Evolutionary conservation across 2,329 filamentous ascomycete species (phyloP).

Genomic region (Fonsecaea erecta): DNA sequence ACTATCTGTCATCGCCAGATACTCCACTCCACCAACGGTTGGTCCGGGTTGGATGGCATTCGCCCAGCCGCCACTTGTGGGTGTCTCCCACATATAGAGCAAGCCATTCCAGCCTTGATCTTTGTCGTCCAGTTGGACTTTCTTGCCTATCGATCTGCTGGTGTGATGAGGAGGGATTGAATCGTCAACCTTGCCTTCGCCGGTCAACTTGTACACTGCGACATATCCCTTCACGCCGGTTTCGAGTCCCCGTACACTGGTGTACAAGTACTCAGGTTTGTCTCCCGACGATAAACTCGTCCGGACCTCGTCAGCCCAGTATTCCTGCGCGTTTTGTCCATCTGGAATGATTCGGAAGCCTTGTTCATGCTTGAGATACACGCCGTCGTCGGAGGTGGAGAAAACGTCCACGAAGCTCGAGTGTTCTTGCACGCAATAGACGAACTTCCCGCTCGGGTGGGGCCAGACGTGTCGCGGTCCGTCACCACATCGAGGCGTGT

Average conservation of each 20-base stretch:
- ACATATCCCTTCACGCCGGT: conserved; percentile 34
- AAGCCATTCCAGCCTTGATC: conserved; percentile 19
- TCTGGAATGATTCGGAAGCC: conserved; percentile 35
- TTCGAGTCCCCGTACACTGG: conserved; percentile 35
- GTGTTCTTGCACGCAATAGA: conserved; percentile 38
- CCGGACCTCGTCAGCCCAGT: conserved; percentile 39
- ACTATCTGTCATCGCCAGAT: conserved; percentile 39
- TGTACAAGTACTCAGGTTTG: conserved; percentile 35
- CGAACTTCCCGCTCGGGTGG: conserved; percentile 34
- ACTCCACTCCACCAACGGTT: conserved; percentile 39
- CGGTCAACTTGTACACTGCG: conserved; percentile 33
- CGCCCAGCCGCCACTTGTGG: conserved; percentile 38
- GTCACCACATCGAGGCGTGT: conserved; percentile 34
- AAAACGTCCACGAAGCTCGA: conserved; percentile 39
- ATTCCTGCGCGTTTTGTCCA: conserved; percentile 23
- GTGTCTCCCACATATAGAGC: conserved; percentile 35
- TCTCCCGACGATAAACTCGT: conserved; percentile 30
- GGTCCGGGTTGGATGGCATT: conserved; percentile 39
- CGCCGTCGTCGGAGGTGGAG: conserved; percentile 18
- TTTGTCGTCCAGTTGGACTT: too few relatives aligned
- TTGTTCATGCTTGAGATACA: conserved; percentile 32
- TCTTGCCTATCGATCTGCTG: neutral
- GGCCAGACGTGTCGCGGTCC: conserved; percentile 38
- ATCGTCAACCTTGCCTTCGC: conserved; percentile 26
- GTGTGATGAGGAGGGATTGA: neutral